phyloP scores from a whole-genome alignment of 2,329 filamentous ascomycete genomes.

The Myriangium duriaei region DNA sequence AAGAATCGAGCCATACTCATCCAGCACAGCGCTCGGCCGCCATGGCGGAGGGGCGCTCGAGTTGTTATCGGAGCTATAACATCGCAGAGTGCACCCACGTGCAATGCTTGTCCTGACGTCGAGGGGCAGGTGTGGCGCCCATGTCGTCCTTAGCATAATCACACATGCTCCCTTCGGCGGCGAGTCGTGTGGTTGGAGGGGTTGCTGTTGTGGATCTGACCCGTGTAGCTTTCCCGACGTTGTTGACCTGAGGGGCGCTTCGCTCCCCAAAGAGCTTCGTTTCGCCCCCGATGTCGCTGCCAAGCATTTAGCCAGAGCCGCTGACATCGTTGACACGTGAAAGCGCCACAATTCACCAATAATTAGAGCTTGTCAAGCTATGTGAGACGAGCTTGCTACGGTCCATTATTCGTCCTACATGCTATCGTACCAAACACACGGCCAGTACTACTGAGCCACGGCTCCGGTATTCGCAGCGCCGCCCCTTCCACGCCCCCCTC shows the following conservation, averaged over 20 bases:
- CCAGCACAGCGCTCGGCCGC: conserved; percentile 45
- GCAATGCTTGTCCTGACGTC: background rate
- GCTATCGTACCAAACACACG: too few species aligned
- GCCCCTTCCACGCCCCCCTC: conserved; percentile 16
- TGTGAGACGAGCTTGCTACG: too few species aligned
- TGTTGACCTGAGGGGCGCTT: too few species aligned
- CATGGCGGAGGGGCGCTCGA: conserved; percentile 37
- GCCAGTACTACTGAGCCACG: conserved; percentile 6
- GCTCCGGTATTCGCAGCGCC: conserved; percentile 3
- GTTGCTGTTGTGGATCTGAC: too few species aligned
- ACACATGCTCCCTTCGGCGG: conserved; percentile 1
- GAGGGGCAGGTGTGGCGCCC: background rate
- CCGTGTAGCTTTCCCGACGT: too few species aligned
- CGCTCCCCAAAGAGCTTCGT: too few species aligned
- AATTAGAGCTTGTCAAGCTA: too few species aligned
- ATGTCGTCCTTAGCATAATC: conserved; percentile 1
- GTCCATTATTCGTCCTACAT: too few species aligned
- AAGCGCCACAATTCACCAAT: too few species aligned
- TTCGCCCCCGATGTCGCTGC: background rate
- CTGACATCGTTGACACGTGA: too few species aligned
- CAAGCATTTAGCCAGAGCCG: too few species aligned
- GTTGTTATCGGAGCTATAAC: conserved; percentile 1
- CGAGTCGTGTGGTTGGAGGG: conserved; percentile 1
- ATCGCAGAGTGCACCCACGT: background rate
- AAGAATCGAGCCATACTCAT: conserved; percentile 39